A percentile compares a stretch with the other conserved stretches of the same genome.
These are phyloP conservation scores for Coprinopsis marcescibilis DNA, from an alignment of 768 basidiomycete species.

Conservation along the genomic window DNA sequence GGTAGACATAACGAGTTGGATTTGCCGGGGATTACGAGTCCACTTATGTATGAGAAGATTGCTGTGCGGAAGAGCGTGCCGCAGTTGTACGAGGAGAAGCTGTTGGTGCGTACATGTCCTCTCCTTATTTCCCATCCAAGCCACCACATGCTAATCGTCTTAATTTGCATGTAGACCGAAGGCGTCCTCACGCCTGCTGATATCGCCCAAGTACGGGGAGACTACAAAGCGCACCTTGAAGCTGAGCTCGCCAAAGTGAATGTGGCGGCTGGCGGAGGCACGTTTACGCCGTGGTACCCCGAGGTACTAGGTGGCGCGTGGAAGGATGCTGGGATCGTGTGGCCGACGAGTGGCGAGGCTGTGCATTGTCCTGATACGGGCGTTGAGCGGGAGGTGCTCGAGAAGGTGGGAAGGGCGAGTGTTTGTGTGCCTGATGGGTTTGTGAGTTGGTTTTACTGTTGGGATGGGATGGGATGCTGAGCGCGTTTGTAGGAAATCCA, in stretches of 20 bases:
- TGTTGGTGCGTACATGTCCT: constrained; percentile 46
- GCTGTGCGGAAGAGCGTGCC: constrained; percentile 72
- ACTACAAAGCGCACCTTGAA: constrained; percentile 62
- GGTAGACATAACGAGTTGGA: constrained; percentile 85
- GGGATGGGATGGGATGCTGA: constrained; percentile 28
- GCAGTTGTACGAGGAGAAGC: constrained; percentile 71
- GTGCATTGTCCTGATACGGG: constrained; percentile 62
- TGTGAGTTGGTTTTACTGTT: constrained; percentile 38
- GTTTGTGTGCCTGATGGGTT: constrained; percentile 55
- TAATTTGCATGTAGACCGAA: constrained; percentile 32
- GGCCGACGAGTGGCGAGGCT: constrained; percentile 55
- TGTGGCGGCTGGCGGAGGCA: constrained; percentile 29
- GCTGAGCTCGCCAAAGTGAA: constrained; percentile 47
- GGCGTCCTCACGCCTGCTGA: constrained; percentile 46
- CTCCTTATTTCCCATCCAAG: background rate
- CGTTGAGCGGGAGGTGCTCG: constrained; percentile 44
- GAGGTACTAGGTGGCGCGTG: constrained; percentile 67
- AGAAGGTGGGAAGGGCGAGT: constrained; percentile 60
- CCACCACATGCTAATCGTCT: background rate
- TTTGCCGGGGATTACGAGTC: constrained; percentile 81
- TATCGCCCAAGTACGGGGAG: constrained; percentile 44
- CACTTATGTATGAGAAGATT: constrained; percentile 89
- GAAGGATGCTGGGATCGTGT: constrained; percentile 55
- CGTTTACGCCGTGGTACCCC: constrained; percentile 30
- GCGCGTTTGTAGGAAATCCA: constrained; percentile 59